Conservation (phyloP, 1,284 basidiomycete genomes). For the Stygiomarasmius scandens region DNA sequence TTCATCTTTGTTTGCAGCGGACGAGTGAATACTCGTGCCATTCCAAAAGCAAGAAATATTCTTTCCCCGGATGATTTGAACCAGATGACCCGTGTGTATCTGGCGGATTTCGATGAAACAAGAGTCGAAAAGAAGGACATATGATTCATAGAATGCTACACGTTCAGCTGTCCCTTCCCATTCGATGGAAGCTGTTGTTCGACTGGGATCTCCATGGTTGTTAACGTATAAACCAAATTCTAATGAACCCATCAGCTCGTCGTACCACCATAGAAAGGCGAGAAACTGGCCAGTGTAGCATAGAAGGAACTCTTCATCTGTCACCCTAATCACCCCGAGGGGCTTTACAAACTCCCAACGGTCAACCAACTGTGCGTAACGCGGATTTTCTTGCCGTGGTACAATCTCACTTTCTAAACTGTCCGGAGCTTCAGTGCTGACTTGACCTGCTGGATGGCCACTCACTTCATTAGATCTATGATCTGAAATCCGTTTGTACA, state of each 20-base stretch:
- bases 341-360: slow-evolving; percentile 84
- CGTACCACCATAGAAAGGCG: no score
- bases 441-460: no score
- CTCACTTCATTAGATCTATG: no score
- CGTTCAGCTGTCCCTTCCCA: slow-evolving; percentile 84
- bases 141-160: slow-evolving; percentile 84
- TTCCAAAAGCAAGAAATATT: slow-evolving; percentile 79
- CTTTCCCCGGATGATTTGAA: slow-evolving; percentile 77
- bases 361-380: slow-evolving; percentile 72
- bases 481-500: no score
- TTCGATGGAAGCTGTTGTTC: slow-evolving; percentile 67
- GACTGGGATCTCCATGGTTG: slow-evolving; percentile 77
- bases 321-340: slow-evolving; percentile 90
- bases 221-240: slow-evolving; percentile 92
- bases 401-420: no score
- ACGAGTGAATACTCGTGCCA: slow-evolving; percentile 54
- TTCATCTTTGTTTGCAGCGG: no score
- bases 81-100: slow-evolving; percentile 70
- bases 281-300: slow-evolving; percentile 96
- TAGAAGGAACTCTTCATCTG: slow-evolving; percentile 88
- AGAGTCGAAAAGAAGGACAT: slow-evolving; percentile 87
- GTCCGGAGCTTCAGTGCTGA: no score
- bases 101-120: slow-evolving; percentile 94
- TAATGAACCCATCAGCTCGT: no score
- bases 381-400: slow-evolving; percentile 76